phyloP scores from a whole-genome alignment of 2,329 filamentous ascomycete species.

The Gnomoniopsis sp. region DNA sequence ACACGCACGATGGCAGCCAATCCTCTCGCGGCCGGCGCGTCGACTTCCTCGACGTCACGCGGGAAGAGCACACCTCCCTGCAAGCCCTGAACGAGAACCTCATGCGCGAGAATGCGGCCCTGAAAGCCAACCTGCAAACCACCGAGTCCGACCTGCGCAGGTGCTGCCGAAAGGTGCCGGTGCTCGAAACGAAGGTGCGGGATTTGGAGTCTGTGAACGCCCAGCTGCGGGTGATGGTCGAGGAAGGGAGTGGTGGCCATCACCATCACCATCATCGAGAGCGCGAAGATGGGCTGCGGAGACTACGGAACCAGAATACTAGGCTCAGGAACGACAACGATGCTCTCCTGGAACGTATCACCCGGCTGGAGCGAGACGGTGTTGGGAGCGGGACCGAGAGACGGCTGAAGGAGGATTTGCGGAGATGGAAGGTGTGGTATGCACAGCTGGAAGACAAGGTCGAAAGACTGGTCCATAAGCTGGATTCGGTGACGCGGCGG shows the following conservation, averaged over 20 bases:
- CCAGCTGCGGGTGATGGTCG: constrained; percentile 33
- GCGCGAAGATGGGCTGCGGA: constrained; percentile 28
- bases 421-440: constrained; percentile 21
- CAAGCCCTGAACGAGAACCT: constrained; percentile 21
- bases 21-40: constrained; percentile 20
- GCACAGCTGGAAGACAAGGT: constrained; percentile 19
- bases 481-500: constrained; percentile 25
- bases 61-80: constrained; percentile 21
- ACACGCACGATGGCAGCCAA: constrained; percentile 16
- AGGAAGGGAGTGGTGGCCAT: constrained; percentile 29
- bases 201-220: constrained; percentile 36
- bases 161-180: constrained; percentile 31
- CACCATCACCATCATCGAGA: constrained; percentile 24
- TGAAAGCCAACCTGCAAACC: constrained; percentile 34
- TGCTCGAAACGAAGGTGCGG: constrained; percentile 35
- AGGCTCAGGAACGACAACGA: constrained; percentile 36
- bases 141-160: constrained; percentile 34
- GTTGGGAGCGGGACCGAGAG: constrained; percentile 20
- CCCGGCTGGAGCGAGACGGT: constrained; percentile 33
- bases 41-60: constrained; percentile 24
- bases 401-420: constrained; percentile 24
- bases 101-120: constrained; percentile 25
- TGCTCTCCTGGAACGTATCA: constrained; percentile 29
- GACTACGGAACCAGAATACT: constrained; percentile 30
- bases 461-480: constrained; percentile 21